Base-by-base conservation (phyloP, 768 basidiomycete species). In the Leccinellum luteum region DNA sequence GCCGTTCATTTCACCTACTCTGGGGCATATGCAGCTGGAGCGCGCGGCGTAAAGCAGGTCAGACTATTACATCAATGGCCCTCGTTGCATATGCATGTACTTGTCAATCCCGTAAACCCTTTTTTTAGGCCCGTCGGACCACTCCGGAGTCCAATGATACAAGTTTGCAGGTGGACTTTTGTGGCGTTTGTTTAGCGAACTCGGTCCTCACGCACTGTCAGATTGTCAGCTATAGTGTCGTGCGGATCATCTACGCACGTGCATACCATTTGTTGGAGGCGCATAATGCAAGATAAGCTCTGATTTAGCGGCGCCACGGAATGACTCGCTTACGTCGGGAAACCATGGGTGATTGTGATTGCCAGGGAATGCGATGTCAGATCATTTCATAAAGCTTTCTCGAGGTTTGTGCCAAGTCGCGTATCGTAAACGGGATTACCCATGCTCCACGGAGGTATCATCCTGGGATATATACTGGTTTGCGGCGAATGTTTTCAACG, bases 401-500 rank as follows among this genome's bases (percentile, higher is more conserved):
- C 15, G 38, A 38, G 38, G 38, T 9, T 38, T 9, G 17, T 5
- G 12, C 21, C 43, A 7, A 44, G n/a, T 44, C 60, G 31, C 21
- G 57, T 34, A 47, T 35, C 2, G 10, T 25, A 5, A 38, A 4
- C 38, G 38, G 48, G 8, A 9, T 15, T 5, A 3, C 27, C 41
- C 35, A 38, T 15, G 51, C 41, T 14, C 31, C 48, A 41, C 52
- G 43, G 27, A 47, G 35, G 14, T 30, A 23, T n/a, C 8, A 34
- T 25, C 5, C 35, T 38, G 34, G 51, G n/a, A 55, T 58, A 59
- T 65, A 66, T 59, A 63, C 44, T 13, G 5, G 32, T 6, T 15
- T 5, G 41, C 31, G 12, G 4, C 4, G 5, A 3, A 13, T 23
- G 44, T 45, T 44, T 1, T 10, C 38, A n/a, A 38, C 17, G 38